Conservation (phyloP, 2,329 filamentous ascomycete genomes). For the Ampelomyces quisqualis region DNA sequence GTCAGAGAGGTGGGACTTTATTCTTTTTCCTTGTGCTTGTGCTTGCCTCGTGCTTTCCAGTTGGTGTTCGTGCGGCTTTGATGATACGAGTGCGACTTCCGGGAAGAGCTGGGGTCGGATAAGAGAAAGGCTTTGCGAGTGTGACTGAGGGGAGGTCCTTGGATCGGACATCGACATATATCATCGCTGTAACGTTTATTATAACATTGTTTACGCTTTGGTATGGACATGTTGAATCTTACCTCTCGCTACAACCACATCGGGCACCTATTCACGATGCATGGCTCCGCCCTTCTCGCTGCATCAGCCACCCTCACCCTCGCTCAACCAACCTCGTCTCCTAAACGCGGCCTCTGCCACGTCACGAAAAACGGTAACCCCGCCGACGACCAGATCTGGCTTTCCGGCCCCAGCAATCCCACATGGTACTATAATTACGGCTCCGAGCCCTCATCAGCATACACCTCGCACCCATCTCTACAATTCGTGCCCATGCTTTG, state of each 20-base stretch:
- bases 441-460: slow-evolving; percentile 56
- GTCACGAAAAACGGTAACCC: slow-evolving; percentile 58
- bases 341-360: slow-evolving; percentile 73
- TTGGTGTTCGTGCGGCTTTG: too few species aligned
- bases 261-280: slow-evolving; percentile 4
- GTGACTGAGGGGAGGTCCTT: too few species aligned
- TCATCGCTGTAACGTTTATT: too few species aligned
- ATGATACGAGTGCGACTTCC: too few species aligned
- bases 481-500: slow-evolving; percentile 83
- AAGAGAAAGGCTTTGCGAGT: too few species aligned
- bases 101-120: too few species aligned
- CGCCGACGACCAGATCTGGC: slow-evolving; percentile 67
- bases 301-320: not conserved
- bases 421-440: slow-evolving; percentile 88
- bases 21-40: too few species aligned
- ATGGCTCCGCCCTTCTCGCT: not conserved
- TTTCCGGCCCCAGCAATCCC: slow-evolving; percentile 55
- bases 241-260: not conserved
- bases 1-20: too few species aligned
- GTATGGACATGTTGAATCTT: too few species aligned
- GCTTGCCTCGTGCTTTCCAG: too few species aligned
- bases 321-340: slow-evolving; percentile 43
- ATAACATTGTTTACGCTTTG: too few species aligned
- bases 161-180: too few species aligned
- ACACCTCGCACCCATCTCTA: slow-evolving; percentile 49